Evolutionary conservation across 1,284 basidiomycete genomes (phyloP).

Genomic region (Volvariella volvacea): DNA sequence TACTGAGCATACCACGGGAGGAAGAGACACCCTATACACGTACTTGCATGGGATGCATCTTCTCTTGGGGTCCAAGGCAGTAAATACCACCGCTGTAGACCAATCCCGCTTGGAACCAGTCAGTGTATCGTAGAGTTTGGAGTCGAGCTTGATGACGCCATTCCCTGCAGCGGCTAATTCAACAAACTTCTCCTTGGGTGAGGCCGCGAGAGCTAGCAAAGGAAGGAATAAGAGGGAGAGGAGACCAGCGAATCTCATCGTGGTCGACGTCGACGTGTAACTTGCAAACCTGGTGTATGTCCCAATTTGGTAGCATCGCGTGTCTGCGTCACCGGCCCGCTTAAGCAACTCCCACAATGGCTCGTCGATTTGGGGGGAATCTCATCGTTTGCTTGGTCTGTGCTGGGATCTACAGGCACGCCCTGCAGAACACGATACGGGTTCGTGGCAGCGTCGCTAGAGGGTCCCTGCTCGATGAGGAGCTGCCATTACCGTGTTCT

Average conservation of each 20-base stretch:
- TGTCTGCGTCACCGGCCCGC: conserved; percentile 1
- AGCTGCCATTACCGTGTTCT: too few relatives aligned
- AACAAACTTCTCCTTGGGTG: conserved; percentile 46
- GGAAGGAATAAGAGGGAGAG: conserved; percentile 42
- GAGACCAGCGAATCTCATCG: conserved; percentile 18
- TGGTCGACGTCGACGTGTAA: conserved; percentile 27
- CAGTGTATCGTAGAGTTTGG: conserved; percentile 70
- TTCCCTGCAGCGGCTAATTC: conserved; percentile 63
- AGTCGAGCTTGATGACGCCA: conserved; percentile 78
- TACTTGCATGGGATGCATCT: conserved; percentile 80
- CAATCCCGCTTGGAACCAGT: conserved; percentile 72
- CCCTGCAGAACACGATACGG: too few relatives aligned
- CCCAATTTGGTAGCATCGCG: conserved; percentile 15
- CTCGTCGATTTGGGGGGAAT: too few relatives aligned
- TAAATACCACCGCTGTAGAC: conserved; percentile 79
- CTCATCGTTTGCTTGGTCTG: too few relatives aligned
- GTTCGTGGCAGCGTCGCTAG: too few relatives aligned
- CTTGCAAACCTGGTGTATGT: conserved; percentile 8
- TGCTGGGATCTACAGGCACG: too few relatives aligned
- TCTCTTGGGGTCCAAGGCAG: conserved; percentile 73
- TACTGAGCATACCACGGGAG: conserved; percentile 7
- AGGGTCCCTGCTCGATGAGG: too few relatives aligned
- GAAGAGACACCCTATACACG: conserved; percentile 12
- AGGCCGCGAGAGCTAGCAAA: conserved; percentile 32
- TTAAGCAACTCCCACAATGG: too few relatives aligned